Evolutionary conservation across 208 protist genomes (phyloP).

Genomic region (Wallacemonas sp.): DNA sequence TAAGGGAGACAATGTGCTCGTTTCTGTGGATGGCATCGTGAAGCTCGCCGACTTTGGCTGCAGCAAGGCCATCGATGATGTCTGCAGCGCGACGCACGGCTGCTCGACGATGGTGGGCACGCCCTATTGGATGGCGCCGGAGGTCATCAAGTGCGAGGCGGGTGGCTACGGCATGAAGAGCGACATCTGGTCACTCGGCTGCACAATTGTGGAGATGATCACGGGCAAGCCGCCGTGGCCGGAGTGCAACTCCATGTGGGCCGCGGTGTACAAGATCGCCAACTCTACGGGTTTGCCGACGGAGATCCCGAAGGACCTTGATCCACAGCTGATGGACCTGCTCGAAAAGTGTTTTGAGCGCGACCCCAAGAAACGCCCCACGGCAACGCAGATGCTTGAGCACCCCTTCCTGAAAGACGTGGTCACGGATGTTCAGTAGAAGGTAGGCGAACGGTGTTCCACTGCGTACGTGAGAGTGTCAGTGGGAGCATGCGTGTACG

Average conservation of each 20-base stretch:
- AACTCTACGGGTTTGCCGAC: constrained; percentile 84
- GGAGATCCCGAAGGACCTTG: constrained; percentile 73
- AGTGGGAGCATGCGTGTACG: no score
- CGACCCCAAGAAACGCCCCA: constrained; percentile 67
- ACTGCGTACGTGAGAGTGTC: no score
- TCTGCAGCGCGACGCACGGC: constrained; percentile 76
- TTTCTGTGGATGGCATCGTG: constrained; percentile 80
- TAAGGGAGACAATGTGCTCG: constrained; percentile 91
- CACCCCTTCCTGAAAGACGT: constrained; percentile 66
- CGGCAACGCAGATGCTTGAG: constrained; percentile 56
- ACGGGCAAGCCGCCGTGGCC: constrained; percentile 91
- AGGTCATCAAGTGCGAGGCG: constrained; percentile 87
- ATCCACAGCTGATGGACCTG: constrained; percentile 73
- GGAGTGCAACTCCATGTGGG: constrained; percentile 87
- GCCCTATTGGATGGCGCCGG: constrained; percentile 92
- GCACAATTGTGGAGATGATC: constrained; percentile 94
- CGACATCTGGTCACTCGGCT: constrained; percentile 94
- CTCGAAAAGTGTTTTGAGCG: constrained; percentile 80
- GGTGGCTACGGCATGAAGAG: constrained; percentile 91
- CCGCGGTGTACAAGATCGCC: constrained; percentile 86
- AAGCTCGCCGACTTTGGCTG: constrained; percentile 94
- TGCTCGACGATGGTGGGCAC: constrained; percentile 87
- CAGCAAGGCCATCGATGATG: constrained; percentile 82
- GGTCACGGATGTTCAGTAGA: constrained; percentile 6
- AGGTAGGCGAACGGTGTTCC: no score